A percentile compares a stretch with the other conserved stretches of the same genome.
Conservation (phyloP, 163 green algal species). For the Coccomyxa subellipsoidea region DNA sequence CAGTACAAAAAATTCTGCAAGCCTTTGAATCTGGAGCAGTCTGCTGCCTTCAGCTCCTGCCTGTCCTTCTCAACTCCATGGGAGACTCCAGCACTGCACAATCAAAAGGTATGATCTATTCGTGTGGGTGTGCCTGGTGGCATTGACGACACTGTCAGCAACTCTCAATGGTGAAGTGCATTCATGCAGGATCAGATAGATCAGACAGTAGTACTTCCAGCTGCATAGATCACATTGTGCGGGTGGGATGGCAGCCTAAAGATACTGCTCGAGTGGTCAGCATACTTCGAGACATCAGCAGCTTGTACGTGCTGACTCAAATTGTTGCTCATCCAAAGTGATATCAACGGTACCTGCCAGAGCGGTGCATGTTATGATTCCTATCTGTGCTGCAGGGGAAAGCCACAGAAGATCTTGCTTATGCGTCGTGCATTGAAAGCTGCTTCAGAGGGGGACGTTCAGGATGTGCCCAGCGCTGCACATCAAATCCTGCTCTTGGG, state of each 20-base stretch:
- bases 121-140: not conserved
- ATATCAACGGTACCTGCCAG: not conserved
- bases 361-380: not conserved
- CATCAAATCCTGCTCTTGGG: not conserved
- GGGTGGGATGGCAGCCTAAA: not conserved
- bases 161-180: not conserved
- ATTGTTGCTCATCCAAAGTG: not conserved
- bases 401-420: not conserved
- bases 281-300: not conserved
- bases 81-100: not conserved
- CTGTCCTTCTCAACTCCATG: not conserved
- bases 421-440: not conserved
- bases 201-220: not conserved
- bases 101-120: not conserved
- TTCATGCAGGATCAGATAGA: not conserved
- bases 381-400: not conserved
- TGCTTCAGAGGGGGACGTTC: not conserved
- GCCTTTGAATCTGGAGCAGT: conserved; percentile 1
- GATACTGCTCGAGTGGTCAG: not conserved
- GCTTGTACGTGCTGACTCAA: not conserved
- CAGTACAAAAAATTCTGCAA: not conserved
- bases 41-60: not conserved
- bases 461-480: not conserved
- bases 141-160: not conserved
- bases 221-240: not conserved